Base-by-base conservation (phyloP, 2,329 filamentous ascomycete species). In the Sodiomyces alkalinus region DNA sequence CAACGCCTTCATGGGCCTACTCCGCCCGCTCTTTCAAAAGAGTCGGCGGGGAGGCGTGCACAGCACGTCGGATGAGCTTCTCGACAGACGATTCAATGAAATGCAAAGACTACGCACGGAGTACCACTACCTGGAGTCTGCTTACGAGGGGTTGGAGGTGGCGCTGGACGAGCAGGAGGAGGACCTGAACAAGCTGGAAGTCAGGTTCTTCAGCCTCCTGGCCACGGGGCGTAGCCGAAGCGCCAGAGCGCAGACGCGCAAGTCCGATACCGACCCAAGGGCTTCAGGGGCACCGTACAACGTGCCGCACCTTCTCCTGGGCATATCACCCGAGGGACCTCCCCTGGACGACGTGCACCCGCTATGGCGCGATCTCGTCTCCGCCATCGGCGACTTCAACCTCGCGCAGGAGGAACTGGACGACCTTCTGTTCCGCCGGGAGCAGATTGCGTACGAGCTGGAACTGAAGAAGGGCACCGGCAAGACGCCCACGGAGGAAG, bases 371-470 rank as follows among this genome's bases (percentile, higher is more conserved):
- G 44, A 55, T 12, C 48, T 68, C 5, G 49, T 59, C 11, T 49
- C 53, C 9, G 50, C 53, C 2, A 51, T 61, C 7, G 55, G 51
- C 2, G 56, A 66, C 12, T 44, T 61, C n/a, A 51, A 58, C 24
- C 49, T 62, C 17, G 58, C 59, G 10, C 52, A 49, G 27, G 64
- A 70, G 32, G 52, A 60, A n/a, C 44, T 55, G 19, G 46, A 51
- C 5, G 60, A 68, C 22, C 48, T 68, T 4, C 32, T 49, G 8
- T 46, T 52, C 30, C 49, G 52, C 19, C 54, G 51, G 22, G 47
- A 55, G 7, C 45, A 46, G 28, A 52, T 48, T 24, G 44, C 58
- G 29, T 44, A 56, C 26, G 45, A 59, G 19, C 37, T 55, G 10
- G 41, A 44, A 14, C 33, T 54, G 17, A 48, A 53, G 30, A 42